Conservation (phyloP, 2,329 filamentous ascomycete species). For the Clonostachys sp. region DNA sequence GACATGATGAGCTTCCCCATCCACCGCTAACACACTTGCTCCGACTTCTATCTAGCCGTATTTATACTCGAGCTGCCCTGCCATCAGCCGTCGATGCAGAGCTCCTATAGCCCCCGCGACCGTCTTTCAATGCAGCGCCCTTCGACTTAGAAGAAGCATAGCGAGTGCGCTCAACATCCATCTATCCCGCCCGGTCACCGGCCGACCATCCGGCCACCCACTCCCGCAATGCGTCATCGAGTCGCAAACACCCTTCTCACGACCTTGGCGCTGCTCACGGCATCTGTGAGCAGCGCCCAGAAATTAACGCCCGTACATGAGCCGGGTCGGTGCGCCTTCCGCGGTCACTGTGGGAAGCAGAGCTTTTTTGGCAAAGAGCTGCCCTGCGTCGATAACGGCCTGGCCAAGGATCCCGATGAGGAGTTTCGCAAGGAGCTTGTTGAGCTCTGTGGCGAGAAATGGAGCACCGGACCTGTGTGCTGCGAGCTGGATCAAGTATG, state of each 20-base stretch:
- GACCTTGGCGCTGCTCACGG: neutral
- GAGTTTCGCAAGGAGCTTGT: slow-evolving; percentile 74
- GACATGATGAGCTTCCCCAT: too few species aligned
- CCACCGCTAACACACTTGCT: too few species aligned
- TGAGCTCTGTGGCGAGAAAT: slow-evolving; percentile 80
- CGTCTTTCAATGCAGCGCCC: neutral
- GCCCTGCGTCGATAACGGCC: slow-evolving; percentile 87
- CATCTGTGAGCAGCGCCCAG: slow-evolving; percentile 15
- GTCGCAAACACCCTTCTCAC: neutral
- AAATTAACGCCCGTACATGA: slow-evolving; percentile 65
- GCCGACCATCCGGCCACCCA: too few species aligned
- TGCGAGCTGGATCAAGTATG: slow-evolving; percentile 74
- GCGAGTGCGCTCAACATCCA: too few species aligned
- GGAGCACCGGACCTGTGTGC: slow-evolving; percentile 80
- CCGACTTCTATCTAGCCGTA: too few species aligned
- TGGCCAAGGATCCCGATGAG: slow-evolving; percentile 69
- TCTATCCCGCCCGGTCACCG: too few species aligned
- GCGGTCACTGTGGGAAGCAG: slow-evolving; percentile 87
- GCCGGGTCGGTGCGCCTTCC: slow-evolving; percentile 81
- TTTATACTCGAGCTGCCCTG: too few species aligned
- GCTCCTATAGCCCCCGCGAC: too few species aligned
- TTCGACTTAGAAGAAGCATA: too few species aligned
- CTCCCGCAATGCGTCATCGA: slow-evolving; percentile 2
- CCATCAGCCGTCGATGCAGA: too few species aligned
- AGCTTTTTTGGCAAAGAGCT: slow-evolving; percentile 85